These are phyloP conservation scores for Termitomyces sp. DNA, from an alignment of 768 basidiomycete species.

Conservation along the genomic window DNA sequence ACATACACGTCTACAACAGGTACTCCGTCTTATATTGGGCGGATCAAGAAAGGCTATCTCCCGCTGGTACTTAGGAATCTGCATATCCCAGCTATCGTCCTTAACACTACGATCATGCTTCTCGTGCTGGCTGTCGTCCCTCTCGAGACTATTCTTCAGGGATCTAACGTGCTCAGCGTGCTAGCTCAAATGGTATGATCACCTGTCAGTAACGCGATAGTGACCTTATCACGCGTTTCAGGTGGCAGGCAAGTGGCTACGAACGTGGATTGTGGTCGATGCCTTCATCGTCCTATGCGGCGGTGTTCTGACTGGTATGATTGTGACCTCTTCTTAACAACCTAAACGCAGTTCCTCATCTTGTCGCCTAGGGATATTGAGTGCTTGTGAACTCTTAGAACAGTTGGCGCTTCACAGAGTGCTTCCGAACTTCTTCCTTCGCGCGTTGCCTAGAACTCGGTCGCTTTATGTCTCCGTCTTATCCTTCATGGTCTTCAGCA, in stretches of 20 bases:
- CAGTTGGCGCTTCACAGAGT: constrained; percentile 59
- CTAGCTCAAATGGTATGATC: constrained; percentile 49
- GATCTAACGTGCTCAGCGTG: constrained; percentile 61
- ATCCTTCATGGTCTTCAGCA: constrained; percentile 46
- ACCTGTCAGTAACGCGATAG: neutral
- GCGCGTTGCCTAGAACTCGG: constrained; percentile 43
- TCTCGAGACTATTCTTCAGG: constrained; percentile 40
- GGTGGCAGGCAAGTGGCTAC: constrained; percentile 60
- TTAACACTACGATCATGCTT: constrained; percentile 56
- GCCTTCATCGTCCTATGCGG: constrained; percentile 71
- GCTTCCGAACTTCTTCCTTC: constrained; percentile 50
- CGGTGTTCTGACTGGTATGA: constrained; percentile 61
- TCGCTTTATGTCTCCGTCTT: constrained; percentile 51
- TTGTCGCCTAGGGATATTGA: constrained; percentile 41
- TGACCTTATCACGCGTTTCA: constrained; percentile 17
- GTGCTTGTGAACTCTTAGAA: constrained; percentile 55
- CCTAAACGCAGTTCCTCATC: neutral
- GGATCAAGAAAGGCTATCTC: constrained; percentile 53
- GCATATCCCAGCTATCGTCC: constrained; percentile 52
- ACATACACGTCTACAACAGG: constrained; percentile 28
- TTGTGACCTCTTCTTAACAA: neutral
- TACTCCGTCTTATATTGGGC: constrained; percentile 61
- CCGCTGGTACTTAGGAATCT: constrained; percentile 63
- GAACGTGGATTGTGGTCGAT: constrained; percentile 61
- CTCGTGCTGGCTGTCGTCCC: constrained; percentile 61